Evolutionary conservation across 2,329 filamentous ascomycete species (phyloP).

Genomic region (Fusarium metavorans): DNA sequence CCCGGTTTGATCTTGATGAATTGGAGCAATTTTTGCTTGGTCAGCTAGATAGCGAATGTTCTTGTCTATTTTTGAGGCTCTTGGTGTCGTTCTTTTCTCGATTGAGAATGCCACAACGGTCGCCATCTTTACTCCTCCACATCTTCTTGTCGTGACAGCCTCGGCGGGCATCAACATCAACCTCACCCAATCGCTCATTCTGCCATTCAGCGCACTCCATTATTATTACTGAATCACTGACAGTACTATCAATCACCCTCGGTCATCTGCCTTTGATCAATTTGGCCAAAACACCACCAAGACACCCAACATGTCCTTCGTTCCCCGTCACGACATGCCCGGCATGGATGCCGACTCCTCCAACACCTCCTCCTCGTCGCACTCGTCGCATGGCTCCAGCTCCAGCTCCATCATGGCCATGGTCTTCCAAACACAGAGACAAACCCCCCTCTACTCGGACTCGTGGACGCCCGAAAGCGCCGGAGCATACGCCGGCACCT

Average conservation of each 20-base stretch:
- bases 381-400: conserved; percentile 19
- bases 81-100: background rate
- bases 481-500: conserved; percentile 86
- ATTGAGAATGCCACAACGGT: background rate
- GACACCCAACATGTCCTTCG: conserved; percentile 31
- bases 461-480: conserved; percentile 79
- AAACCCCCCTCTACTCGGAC: conserved; percentile 67
- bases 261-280: too few species aligned
- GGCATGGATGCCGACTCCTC: conserved; percentile 35
- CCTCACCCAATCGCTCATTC: background rate
- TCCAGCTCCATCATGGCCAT: conserved; percentile 55
- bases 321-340: conserved; percentile 43
- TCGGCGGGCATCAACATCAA: background rate
- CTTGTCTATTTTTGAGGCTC: background rate
- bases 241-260: background rate
- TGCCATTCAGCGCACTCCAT: background rate
- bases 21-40: background rate
- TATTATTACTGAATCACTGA: background rate
- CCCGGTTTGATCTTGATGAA: background rate
- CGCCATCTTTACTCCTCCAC: background rate
- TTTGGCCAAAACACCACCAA: background rate
- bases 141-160: background rate
- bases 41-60: background rate
- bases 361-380: conserved; percentile 20
- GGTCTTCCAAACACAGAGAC: conserved; percentile 70